Conservation (phyloP, 352 stramenopile genomes). For the Globisporangium megalacanthum region DNA sequence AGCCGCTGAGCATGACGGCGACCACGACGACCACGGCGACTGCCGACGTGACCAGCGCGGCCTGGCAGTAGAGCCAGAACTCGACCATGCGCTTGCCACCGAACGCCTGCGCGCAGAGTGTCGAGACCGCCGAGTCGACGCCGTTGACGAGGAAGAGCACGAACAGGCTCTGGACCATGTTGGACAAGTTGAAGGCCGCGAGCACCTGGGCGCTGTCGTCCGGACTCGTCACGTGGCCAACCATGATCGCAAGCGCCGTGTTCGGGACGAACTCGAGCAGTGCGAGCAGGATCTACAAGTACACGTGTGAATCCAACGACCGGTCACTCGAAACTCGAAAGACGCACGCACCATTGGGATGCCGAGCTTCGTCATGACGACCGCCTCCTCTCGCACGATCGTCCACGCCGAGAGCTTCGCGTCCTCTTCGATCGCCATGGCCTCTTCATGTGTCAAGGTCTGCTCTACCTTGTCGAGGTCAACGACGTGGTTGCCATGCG, state of each 20-base stretch:
- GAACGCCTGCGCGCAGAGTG: slow-evolving; percentile 32
- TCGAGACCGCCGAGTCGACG: slow-evolving; percentile 17
- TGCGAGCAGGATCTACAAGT: slow-evolving; percentile 1
- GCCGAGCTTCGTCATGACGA: slow-evolving; percentile 13
- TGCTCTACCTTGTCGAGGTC: neutral
- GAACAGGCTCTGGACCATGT: slow-evolving; percentile 17
- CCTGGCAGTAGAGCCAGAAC: slow-evolving; percentile 39
- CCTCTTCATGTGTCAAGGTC: neutral
- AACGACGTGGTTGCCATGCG: neutral
- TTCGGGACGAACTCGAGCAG: slow-evolving; percentile 34
- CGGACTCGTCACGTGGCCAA: slow-evolving; percentile 20
- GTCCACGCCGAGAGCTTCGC: slow-evolving; percentile 19
- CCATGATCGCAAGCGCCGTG: slow-evolving; percentile 31
- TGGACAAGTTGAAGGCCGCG: slow-evolving; percentile 17
- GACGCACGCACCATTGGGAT: slow-evolving; percentile 7
- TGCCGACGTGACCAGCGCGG: slow-evolving; percentile 19
- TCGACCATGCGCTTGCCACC: slow-evolving; percentile 26
- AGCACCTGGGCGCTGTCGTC: slow-evolving; percentile 32
- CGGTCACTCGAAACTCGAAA: too few relatives aligned
- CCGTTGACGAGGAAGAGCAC: slow-evolving; percentile 18
- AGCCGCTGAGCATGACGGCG: slow-evolving; percentile 16
- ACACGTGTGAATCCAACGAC: too few relatives aligned
- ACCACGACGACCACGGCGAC: slow-evolving; percentile 15
- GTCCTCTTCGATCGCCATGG: too few relatives aligned
- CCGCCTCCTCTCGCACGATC: slow-evolving; percentile 29